Percentiles rank a stretch among this genome's conserved stretches.
These are phyloP conservation scores for Chaetomiaceae sp. DNA, from an alignment of 2,329 filamentous ascomycete species.

Conservation along the genomic window DNA sequence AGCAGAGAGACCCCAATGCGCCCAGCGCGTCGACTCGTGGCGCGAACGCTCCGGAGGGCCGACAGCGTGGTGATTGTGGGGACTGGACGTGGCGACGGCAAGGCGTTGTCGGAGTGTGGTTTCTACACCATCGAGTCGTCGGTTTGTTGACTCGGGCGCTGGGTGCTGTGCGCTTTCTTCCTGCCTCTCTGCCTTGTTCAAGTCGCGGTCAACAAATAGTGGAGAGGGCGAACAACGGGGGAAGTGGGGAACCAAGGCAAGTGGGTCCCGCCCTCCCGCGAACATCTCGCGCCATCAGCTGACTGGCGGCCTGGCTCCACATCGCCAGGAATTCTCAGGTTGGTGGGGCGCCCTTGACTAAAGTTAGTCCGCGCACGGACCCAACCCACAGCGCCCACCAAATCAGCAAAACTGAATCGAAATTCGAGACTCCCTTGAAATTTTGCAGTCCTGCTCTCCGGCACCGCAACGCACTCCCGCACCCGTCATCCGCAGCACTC, in stretches of 20 bases:
- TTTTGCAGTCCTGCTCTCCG: slow-evolving; percentile 28
- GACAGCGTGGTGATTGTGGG: slow-evolving; percentile 14
- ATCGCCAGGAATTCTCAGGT: neutral
- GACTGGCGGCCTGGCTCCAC: slow-evolving; percentile 24
- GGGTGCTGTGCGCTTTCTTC: no score
- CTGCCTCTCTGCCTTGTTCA: no score
- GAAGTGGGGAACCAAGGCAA: neutral
- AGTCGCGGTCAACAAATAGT: slow-evolving; percentile 14
- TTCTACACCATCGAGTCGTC: neutral
- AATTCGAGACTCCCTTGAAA: slow-evolving; percentile 25
- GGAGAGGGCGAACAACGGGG: no score
- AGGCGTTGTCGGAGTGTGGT: neutral
- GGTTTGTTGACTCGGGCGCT: neutral
- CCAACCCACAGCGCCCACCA: slow-evolving; percentile 26
- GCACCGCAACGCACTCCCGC: slow-evolving; percentile 29
- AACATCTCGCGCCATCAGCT: slow-evolving; percentile 27
- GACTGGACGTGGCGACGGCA: no score
- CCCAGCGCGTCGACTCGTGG: slow-evolving; percentile 26
- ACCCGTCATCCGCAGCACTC: slow-evolving; percentile 30
- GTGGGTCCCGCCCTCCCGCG: slow-evolving; percentile 13
- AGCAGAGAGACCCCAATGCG: slow-evolving; percentile 32
- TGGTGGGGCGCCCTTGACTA: neutral
- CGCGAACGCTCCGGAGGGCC: neutral
- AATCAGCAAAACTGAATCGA: slow-evolving; percentile 26
- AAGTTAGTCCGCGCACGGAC: slow-evolving; percentile 22